Evolutionary conservation across 305 asterid species (phyloP), one percentile per base, ranked within the genome.

Genomic region (Stenogyne calaminthoides): DNA sequence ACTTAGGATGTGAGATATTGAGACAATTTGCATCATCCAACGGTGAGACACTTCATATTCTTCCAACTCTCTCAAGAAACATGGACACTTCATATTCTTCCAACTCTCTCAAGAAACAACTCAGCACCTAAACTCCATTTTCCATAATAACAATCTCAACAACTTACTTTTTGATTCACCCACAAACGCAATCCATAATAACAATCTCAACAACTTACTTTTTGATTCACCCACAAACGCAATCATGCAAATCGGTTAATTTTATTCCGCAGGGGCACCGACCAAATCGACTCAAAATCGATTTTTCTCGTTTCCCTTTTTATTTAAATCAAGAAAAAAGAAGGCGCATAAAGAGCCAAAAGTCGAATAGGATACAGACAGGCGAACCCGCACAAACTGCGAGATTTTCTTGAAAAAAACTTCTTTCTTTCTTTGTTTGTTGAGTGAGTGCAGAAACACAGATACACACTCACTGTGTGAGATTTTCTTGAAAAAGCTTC

Each of bases 311-410:
- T 46, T 11, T 46, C 4, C 15, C n/a, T 9, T 4, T 42, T 16
- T 19, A 18, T 19, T 19, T 51, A 6, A 0, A 52, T 15, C 2
- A 32, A 18, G 9, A 37, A 55, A 39, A 59, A 52, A 40, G 29
- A 22, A 56, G 10, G 56, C 56, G 56, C 22, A 49, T 25, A 68
- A 22, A 34, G 27, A 69, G 32, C 29, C 22, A 54, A 70, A 70
- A 64, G 51, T 40, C 18, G 27, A 22, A 40, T 22, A 57, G 64
- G 39, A 61, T 71, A 60, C 73, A 39, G 76, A 73, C 75, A 65
- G 63, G 57, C 69, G 15, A 36, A 72, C 75, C 37, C 49, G 78
- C 82, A 76, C 74, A 70, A 73, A 70, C 34, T 59, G 71, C 67
- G 66, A 69, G 81, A 77, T 80, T 71, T 81, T 71, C 70, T 49